Evolutionary conservation across 345 rosid species (phyloP).

Genomic region (Capsella bursapastoris): DNA sequence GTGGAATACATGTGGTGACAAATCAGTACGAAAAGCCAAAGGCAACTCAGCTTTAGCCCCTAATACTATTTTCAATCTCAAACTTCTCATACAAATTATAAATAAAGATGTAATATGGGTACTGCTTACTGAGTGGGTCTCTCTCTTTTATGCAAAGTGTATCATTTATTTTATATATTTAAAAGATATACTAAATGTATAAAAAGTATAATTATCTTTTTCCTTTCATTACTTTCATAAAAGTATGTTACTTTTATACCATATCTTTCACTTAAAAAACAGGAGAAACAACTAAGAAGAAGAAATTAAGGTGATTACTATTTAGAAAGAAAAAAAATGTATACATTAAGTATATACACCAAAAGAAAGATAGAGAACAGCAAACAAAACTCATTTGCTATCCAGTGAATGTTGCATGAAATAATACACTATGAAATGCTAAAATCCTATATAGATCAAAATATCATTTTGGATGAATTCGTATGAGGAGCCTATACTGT

Average conservation of each 20-base stretch:
- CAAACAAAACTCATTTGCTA: conserved; percentile 12
- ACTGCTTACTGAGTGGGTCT: conserved; percentile 56
- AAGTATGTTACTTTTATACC: conserved; percentile 33
- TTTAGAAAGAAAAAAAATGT: background rate
- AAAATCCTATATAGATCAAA: conserved; percentile 14
- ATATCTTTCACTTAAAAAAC: conserved; percentile 27
- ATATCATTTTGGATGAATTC: conserved; percentile 8
- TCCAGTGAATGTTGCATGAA: background rate
- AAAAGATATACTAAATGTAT: too few relatives aligned
- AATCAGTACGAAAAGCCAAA: conserved; percentile 70
- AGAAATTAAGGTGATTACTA: conserved; percentile 10
- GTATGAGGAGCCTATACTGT: conserved; percentile 19
- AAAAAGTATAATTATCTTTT: conserved; percentile 16
- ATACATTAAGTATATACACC: background rate
- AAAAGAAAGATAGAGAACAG: too few relatives aligned
- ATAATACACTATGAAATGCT: conserved; percentile 18
- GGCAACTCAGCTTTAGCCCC: conserved; percentile 63
- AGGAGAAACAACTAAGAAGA: conserved; percentile 19
- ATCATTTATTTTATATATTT: conserved; percentile 6
- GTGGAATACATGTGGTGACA: conserved; percentile 92
- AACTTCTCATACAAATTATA: conserved; percentile 42
- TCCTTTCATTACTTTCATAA: conserved; percentile 39
- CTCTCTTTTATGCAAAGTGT: conserved; percentile 49
- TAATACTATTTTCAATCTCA: conserved; percentile 36
- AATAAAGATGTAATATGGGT: conserved; percentile 26